Evolutionary conservation across 495 filamentous ascomycete genomes (phyloP).

Genomic region (Penicilliopsis zonata): DNA sequence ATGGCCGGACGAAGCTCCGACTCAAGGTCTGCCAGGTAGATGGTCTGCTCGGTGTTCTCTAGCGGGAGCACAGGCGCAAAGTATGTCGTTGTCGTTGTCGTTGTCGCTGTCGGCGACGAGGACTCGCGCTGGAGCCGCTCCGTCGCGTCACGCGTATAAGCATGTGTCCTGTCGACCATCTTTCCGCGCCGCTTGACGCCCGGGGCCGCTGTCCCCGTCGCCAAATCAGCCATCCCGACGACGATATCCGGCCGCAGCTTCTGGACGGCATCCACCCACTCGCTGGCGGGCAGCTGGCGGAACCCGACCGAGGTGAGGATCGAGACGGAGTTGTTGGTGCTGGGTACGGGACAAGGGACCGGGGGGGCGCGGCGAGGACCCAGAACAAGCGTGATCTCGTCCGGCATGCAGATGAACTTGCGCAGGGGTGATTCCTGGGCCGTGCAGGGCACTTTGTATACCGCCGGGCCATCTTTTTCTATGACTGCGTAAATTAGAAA

Average conservation of each 20-base stretch:
- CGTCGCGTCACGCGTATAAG: conserved; percentile 45
- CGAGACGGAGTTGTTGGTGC: conserved; percentile 59
- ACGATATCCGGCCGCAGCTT: conserved; percentile 68
- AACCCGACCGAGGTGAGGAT: conserved; percentile 81
- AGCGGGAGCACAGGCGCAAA: conserved; percentile 79
- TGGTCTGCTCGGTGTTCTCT: conserved; percentile 55
- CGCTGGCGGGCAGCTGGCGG: conserved; percentile 46
- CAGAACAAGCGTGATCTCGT: conserved; percentile 55
- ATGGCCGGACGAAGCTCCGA: conserved; percentile 40
- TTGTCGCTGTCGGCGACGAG: no score
- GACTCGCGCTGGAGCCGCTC: conserved; percentile 35
- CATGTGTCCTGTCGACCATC: conserved; percentile 76
- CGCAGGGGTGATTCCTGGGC: conserved; percentile 45
- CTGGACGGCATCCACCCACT: conserved; percentile 52
- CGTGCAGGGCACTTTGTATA: conserved; percentile 32
- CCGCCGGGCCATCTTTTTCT: conserved; percentile 47
- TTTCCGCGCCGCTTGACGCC: conserved; percentile 60
- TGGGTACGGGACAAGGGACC: conserved; percentile 57
- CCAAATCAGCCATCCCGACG: conserved; percentile 67
- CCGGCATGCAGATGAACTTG: conserved; percentile 53
- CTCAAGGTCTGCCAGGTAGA: conserved; percentile 60
- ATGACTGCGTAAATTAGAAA: conserved; percentile 44
- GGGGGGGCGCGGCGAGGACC: conserved; percentile 67
- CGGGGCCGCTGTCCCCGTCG: conserved; percentile 41
- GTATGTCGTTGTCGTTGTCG: no score